Conservation (phyloP, 2,329 filamentous ascomycete genomes). For the Aspergillus candidus region DNA sequence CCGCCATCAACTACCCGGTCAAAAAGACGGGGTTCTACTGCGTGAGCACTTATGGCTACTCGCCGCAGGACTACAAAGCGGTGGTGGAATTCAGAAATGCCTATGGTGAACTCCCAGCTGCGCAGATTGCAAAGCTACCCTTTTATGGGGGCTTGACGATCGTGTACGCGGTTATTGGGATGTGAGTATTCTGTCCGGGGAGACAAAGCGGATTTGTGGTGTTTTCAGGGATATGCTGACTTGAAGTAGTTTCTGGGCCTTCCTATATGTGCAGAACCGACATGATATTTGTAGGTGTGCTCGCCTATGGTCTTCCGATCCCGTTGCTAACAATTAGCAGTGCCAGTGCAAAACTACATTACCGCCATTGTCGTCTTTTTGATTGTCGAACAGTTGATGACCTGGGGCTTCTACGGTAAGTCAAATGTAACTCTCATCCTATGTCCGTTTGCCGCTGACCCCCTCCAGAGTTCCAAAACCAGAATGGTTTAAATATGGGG, state of each 20-base stretch:
- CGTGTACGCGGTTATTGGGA: constrained; percentile 78
- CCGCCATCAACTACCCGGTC: constrained; percentile 70
- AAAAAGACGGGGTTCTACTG: constrained; percentile 95
- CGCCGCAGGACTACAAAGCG: constrained; percentile 63
- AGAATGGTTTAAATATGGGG: constrained; percentile 74
- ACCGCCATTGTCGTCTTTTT: constrained; percentile 93
- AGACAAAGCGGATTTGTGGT: not conserved
- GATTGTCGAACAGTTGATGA: constrained; percentile 94
- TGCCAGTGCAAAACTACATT: constrained; percentile 98
- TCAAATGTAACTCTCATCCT: not conserved
- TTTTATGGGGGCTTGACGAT: constrained; percentile 96
- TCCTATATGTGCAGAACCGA: constrained; percentile 90
- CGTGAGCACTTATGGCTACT: constrained; percentile 70
- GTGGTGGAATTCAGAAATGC: constrained; percentile 91
- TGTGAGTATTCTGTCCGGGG: constrained; percentile 41
- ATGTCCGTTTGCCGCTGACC: constrained; percentile 28
- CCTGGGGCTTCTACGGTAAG: constrained; percentile 91
- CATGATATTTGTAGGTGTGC: constrained; percentile 68
- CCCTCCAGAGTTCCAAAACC: constrained; percentile 75
- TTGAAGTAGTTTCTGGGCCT: constrained; percentile 71
- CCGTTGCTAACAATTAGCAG: constrained; percentile 42
- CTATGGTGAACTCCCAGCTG: constrained; percentile 89
- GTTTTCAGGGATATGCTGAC: constrained; percentile 15
- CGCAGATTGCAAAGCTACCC: constrained; percentile 92
- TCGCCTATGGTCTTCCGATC: not conserved